phyloP scores from a whole-genome alignment of 495 filamentous ascomycete species.

The Penicillium turbatum region DNA sequence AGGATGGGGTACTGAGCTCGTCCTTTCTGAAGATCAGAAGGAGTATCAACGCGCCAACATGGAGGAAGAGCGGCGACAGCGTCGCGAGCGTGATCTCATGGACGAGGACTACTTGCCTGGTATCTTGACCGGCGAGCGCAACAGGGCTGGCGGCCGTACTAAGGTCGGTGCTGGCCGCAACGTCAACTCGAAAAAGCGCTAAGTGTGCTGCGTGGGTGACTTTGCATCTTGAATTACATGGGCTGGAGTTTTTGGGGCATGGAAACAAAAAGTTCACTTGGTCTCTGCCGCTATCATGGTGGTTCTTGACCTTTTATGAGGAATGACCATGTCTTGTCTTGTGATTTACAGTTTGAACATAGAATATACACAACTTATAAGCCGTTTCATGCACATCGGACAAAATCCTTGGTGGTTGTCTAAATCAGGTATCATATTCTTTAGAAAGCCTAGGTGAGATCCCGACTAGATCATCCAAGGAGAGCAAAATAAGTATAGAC shows the following conservation, averaged over 20 bases:
- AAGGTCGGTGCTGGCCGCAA: constrained; percentile 82
- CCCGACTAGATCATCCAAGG: constrained; percentile 7
- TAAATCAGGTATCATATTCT: constrained; percentile 13
- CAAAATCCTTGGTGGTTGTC: constrained; percentile 1
- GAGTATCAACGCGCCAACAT: constrained; percentile 68
- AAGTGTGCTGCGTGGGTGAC: constrained; percentile 16
- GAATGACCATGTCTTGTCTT: constrained; percentile 16
- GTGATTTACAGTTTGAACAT: constrained; percentile 13
- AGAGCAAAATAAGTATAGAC: constrained; percentile 16
- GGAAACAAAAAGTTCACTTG: constrained; percentile 25
- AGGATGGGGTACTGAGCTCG: constrained; percentile 77
- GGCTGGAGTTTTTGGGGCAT: constrained; percentile 34
- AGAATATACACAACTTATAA: constrained; percentile 17
- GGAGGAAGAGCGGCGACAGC: constrained; percentile 58
- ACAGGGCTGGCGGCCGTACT: constrained; percentile 57
- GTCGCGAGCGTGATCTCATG: constrained; percentile 74
- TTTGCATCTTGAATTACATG: constrained; percentile 27
- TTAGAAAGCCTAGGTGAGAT: background rate
- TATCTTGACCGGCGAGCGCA: constrained; percentile 76
- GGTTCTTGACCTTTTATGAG: constrained; percentile 17
- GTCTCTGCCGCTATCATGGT: constrained; percentile 3
- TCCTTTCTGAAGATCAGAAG: constrained; percentile 93
- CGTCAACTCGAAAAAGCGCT: constrained; percentile 76
- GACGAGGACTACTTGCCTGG: constrained; percentile 88
- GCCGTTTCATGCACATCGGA: constrained; percentile 14